These are phyloP conservation scores for Pleurotus salmoneostramineus DNA, from an alignment of 768 basidiomycete species.

Conservation along the genomic window DNA sequence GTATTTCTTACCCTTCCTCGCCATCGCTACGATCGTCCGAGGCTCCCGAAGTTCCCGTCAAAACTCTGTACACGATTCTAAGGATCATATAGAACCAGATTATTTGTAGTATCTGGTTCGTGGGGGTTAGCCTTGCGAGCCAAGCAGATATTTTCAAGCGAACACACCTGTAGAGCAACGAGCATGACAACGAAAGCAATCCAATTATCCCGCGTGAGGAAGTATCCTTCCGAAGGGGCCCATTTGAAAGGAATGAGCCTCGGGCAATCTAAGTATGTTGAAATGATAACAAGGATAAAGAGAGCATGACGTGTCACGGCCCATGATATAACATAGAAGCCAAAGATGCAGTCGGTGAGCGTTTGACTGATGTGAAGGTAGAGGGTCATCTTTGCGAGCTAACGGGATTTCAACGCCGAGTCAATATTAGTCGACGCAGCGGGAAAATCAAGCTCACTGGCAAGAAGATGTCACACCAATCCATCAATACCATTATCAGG, in stretches of 20 bases:
- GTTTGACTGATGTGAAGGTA: constrained; percentile 67
- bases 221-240: constrained; percentile 56
- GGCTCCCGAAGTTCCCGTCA: constrained; percentile 67
- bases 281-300: constrained; percentile 69
- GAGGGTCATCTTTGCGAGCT: constrained; percentile 93
- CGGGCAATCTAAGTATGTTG: constrained; percentile 49
- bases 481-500: constrained; percentile 89
- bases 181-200: constrained; percentile 52
- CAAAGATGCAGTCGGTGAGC: constrained; percentile 74
- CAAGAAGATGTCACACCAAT: constrained; percentile 88
- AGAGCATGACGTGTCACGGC: constrained; percentile 84
- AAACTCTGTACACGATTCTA: constrained; percentile 76
- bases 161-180: constrained; percentile 55
- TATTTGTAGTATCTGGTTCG: constrained; percentile 74
- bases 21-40: constrained; percentile 69
- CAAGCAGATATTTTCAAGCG: neutral
- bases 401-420: constrained; percentile 3
- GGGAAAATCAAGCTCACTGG: constrained; percentile 54
- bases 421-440: neutral
- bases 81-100: constrained; percentile 89
- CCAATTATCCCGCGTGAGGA: constrained; percentile 42
- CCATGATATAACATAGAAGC: constrained; percentile 85
- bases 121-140: constrained; percentile 12
- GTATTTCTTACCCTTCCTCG: neutral
- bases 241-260: constrained; percentile 49